Base-by-base conservation (phyloP, 192 early-diverging fungal genomes). In the Entomortierella beljakovae region DNA sequence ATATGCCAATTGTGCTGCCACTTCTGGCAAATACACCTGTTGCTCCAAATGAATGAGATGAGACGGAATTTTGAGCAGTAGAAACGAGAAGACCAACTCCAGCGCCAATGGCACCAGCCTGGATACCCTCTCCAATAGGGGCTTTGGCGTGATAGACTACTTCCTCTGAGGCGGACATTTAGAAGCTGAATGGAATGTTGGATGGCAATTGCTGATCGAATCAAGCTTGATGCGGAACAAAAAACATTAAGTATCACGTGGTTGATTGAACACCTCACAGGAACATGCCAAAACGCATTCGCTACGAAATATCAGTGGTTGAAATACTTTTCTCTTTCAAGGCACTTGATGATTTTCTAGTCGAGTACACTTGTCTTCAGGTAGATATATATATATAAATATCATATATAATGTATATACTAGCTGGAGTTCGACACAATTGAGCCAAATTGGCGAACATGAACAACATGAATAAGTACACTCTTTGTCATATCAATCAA, bases 1-100 rank as follows among this genome's bases (percentile, higher is more conserved):
- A 89, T 64, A 86, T 83, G 38, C 83, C 87, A 48, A 93, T 87
- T 53, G 90, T 90, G 42, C 87, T 71, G 61, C 92, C 91, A 57
- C 86, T 86, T 74, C 87, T 76, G 31, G 85, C 85, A 62, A 92
- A 71, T 29, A 93, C 80, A 58, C 86, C 86, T 31, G 53, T 67
- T 22, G 87, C 87, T 43, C 87, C 86, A 37, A 80, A 52, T 43
- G 71, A 74, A 51, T 87, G 84, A 43, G 76, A 73, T 68, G 83
- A 85, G 42, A 90, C 38, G 18, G 91, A 85, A 56, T 90, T 93
- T 73, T 92, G 90, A 57, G 89, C 87, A 11, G 92, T 88, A 22
- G 90, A 88, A 33, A 90, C 85, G 60, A 93, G 74, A 40, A 93
- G 79, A 66, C 92, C 92, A n/a, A 88, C 58, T 55, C 87, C 92